These are phyloP conservation scores for Dipteronia sinensis DNA, from an alignment of 345 rosid genomes.

Conservation along the genomic window DNA sequence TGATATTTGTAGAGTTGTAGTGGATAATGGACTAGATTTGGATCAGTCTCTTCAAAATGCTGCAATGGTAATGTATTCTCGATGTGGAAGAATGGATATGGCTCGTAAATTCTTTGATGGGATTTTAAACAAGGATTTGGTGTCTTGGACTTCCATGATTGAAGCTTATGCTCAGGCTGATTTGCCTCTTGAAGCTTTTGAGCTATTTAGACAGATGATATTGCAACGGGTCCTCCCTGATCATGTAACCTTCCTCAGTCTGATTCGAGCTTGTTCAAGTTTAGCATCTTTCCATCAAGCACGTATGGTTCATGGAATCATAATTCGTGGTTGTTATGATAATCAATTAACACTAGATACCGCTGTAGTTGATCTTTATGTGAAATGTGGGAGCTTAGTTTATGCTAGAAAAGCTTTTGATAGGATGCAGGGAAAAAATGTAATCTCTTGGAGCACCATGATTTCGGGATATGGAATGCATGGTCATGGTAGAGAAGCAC, in stretches of 20 bases:
- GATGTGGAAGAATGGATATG: constrained; percentile 35
- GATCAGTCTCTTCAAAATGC: constrained; percentile 29
- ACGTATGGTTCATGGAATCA: constrained; percentile 21
- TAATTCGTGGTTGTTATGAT: constrained; percentile 16
- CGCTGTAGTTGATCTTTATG: constrained; percentile 39
- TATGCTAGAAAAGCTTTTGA: constrained; percentile 47
- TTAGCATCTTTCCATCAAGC: constrained; percentile 31
- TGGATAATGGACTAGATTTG: constrained; percentile 27
- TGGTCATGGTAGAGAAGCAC: constrained; percentile 47
- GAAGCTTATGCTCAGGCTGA: constrained; percentile 36
- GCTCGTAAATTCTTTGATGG: constrained; percentile 31
- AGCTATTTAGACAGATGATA: constrained; percentile 26
- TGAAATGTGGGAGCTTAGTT: constrained; percentile 47
- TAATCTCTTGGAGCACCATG: constrained; percentile 58
- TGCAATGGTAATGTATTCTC: constrained; percentile 23
- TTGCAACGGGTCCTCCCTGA: constrained; percentile 21
- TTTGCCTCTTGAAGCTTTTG: constrained; percentile 29
- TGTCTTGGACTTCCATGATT: constrained; percentile 39
- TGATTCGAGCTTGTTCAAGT: constrained; percentile 32
- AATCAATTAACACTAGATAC: constrained; percentile 28
- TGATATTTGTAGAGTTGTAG: constrained; percentile 25
- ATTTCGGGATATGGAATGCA: constrained; percentile 56
- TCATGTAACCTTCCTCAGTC: constrained; percentile 34
- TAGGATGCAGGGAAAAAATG: constrained; percentile 37
- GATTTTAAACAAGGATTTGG: constrained; percentile 28